These are phyloP conservation scores for Nephelium lappaceum DNA, from an alignment of 345 rosid genomes.

Conservation along the genomic window DNA sequence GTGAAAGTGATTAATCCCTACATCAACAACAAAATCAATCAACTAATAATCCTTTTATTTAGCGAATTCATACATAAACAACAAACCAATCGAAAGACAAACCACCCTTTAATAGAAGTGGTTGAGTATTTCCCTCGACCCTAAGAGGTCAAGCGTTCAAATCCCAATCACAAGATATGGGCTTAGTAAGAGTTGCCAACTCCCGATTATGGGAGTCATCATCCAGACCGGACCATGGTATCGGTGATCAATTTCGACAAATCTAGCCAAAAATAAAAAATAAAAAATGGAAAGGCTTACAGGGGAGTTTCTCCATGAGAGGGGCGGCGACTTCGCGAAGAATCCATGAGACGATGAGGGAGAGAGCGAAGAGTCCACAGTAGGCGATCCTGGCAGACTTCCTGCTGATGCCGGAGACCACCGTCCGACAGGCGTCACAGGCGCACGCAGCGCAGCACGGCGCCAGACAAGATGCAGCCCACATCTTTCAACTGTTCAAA, in stretches of 20 bases:
- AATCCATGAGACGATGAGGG: conserved; percentile 90
- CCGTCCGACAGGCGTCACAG: conserved; percentile 91
- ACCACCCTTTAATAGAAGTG: too few relatives aligned
- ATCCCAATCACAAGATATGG: too few relatives aligned
- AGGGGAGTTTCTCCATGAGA: conserved; percentile 96
- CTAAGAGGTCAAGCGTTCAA: too few relatives aligned
- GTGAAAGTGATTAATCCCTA: conserved; percentile 97
- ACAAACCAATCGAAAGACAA: too few relatives aligned
- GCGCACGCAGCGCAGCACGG: conserved; percentile 99
- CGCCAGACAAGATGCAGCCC: conserved; percentile 99
- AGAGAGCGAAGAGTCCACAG: conserved; percentile 95
- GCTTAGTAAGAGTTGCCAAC: too few relatives aligned
- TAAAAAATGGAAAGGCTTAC: conserved; percentile 43
- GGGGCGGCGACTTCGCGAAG: conserved; percentile 99
- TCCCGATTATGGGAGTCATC: too few relatives aligned
- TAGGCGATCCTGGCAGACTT: conserved; percentile 97
- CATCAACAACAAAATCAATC: conserved; percentile 1
- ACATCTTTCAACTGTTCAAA: conserved; percentile 47
- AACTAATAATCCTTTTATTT: too few relatives aligned
- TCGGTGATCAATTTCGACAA: too few relatives aligned
- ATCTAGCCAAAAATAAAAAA: too few relatives aligned
- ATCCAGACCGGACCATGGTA: too few relatives aligned
- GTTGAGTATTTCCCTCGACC: too few relatives aligned
- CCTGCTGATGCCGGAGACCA: conserved; percentile 89
- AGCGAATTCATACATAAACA: too few relatives aligned